phyloP scores from a whole-genome alignment of 2,329 filamentous ascomycete genomes.

The Trichoderma afroharzianum region DNA sequence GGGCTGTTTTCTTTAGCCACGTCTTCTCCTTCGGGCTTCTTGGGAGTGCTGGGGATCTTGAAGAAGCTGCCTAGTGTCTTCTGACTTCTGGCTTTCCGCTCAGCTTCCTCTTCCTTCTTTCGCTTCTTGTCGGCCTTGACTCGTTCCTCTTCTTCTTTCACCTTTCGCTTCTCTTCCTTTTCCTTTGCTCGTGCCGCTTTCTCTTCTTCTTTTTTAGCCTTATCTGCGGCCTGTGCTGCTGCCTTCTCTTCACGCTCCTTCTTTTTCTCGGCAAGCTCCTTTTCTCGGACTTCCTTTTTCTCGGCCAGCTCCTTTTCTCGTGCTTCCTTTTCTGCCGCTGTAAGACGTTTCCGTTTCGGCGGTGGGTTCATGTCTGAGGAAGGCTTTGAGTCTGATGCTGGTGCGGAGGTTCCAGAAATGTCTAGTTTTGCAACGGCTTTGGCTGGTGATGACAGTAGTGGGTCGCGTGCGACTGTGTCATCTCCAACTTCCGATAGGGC shows the following conservation, averaged over 20 bases:
- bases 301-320: conserved; percentile 29
- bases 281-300: conserved; percentile 35
- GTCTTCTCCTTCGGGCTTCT: conserved; percentile 38
- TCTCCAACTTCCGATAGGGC: conserved; percentile 42
- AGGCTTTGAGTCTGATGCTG: conserved; percentile 19
- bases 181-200: conserved; percentile 37
- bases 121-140: conserved; percentile 43
- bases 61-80: conserved; percentile 48
- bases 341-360: conserved; percentile 44
- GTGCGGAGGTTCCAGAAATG: not conserved
- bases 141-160: conserved; percentile 41
- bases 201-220: conserved; percentile 39
- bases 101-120: conserved; percentile 48
- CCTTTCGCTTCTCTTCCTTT: conserved; percentile 39
- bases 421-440: conserved; percentile 25
- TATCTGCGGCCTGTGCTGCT: conserved; percentile 36
- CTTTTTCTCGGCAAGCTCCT: conserved; percentile 31
- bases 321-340: conserved; percentile 33
- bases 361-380: conserved; percentile 28
- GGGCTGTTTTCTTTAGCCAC: conserved; percentile 29
- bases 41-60: conserved; percentile 37
- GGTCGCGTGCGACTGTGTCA: conserved; percentile 37
- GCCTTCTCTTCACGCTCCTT: conserved; percentile 35
- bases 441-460: conserved; percentile 34
- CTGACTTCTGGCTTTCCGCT: conserved; percentile 47